Evolutionary conservation across 2,329 filamentous ascomycete genomes (phyloP), one percentile per base, ranked within the genome.

Genomic region (Aspergillus flavus): DNA sequence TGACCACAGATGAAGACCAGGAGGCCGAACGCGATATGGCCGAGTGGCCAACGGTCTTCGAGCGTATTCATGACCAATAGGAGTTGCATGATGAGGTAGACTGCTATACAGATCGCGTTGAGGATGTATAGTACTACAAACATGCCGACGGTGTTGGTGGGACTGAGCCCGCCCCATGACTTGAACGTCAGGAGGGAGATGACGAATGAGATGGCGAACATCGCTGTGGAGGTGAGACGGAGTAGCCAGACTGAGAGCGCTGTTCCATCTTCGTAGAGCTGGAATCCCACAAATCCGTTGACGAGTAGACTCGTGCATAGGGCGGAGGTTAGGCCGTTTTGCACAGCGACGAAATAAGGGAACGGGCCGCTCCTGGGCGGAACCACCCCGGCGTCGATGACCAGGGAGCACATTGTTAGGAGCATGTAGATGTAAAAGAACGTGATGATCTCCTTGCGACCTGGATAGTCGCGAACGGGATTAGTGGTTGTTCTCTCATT

Each of bases 341-440:
- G 95, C 6, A 91, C 87, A 12, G 93, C 91, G 68, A 92, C 91
- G 74, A 99, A 97, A 83, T 97, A 99, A 0, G 94, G 91, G 72
- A 94, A 97, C 0, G 92, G 86, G 2, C 81, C 84, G 58, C 90
- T 93, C 61, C 91, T 90, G 0, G 94, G 92, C 4, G 94, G 93
- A 23, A 96, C 89, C 55, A 98, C 95, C 57, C 95, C 95, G 58
- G 94, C 91, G 74, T 99, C 95, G 73, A 99, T 89, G 71, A 95
- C 86, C 66, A 99, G 88, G 10, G 94, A 97, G 74, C 91, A 85
- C 78, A 95, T 90, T 30, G 93, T 96, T 58, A 98, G 86, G 43
- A 94, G 84, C 85, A 97, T 91, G 83, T 96, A 99, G 68, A 96
- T 85, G 83, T 98, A 98, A 85, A 99, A 99, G 84, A 99, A 98